Evolutionary conservation across 2,329 filamentous ascomycete genomes (phyloP), one percentile per base, ranked within the genome.

Genomic region (Madurella mycetomatis): DNA sequence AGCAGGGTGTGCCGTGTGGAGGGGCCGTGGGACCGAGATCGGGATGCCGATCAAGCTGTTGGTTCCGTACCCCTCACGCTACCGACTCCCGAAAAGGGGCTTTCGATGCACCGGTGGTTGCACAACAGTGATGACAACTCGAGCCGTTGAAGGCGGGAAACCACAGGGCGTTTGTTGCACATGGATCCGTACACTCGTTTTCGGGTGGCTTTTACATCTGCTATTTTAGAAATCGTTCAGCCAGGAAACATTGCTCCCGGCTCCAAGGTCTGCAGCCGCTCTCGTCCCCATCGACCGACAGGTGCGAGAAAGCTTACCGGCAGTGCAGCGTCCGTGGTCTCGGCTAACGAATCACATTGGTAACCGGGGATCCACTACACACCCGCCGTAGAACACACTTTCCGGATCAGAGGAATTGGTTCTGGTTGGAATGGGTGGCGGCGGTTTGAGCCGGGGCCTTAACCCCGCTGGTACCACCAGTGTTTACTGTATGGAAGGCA

Each of bases 271-370:
- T 15, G 42, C 32, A 13, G 25, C 25, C 25, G 25, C 15, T 30
- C 47, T 16, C 30, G 16, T 37, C n/a, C 37, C 49, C 34, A 9
- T 15, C 9, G 11, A 37, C 34, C 13, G 34, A 15, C 34, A 52
- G 52, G 52, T 45, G 19, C 45, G 34, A 55, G 54, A 51, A 47
- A 47, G 50, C 56, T 60, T 62, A 53, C 50, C 48, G 50, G 47
- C 39, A 50, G 42, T 56, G 55, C 48, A 51, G 48, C 49, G 46
- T 18, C 32, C 45, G 46, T 41, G 41, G 37, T 45, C 42, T 41
- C 34, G 45, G 45, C 53, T 49, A 51, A 55, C 63, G 60, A 64
- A 63, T 62, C 63, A 65, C 62, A 60, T 58, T 46, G 40, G 16
- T 50, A 60, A 46, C 58, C 57, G 53, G 53, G 54, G 60, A 50